Base-by-base conservation (phyloP, 768 basidiomycete genomes). In the Galerina sulciceps region DNA sequence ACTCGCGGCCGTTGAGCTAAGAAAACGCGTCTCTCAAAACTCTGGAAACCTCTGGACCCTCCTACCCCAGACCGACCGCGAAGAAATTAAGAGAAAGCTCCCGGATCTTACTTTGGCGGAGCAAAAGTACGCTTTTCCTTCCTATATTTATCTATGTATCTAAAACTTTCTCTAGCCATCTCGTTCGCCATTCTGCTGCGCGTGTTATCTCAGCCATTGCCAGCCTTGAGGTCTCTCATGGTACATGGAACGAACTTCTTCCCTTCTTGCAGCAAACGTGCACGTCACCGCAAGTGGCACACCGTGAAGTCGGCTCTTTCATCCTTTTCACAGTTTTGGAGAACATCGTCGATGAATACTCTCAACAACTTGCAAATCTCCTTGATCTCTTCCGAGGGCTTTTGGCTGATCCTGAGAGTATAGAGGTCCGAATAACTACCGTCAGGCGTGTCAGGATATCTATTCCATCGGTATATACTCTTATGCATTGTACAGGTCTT, bases 121-220 rank as follows among this genome's bases (percentile, higher is more conserved):
- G 71, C 78, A 85, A 63, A 87, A 85, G 96, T 95, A 68, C 69
- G 88, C 71, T 22, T 20, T 41, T 41, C 8, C 49, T 44, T 60
- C 34, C 59, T 55, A 44, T 45, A 53, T 34, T 59, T 46, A 54
- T 22, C 22, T 17, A 10, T 26, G 37, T 47, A 51, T 62, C 57
- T 62, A 56, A 46, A 65, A 62, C 53, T 55, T 48, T 58, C 64
- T 62, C 54, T 54, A 98, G 95, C 64, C 85, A 90, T 57, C 87
- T 95, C 61, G 95, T 97, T 52, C 92, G 95, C 56, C 93, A 98
- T 73, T 91, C 96, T 10, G 86, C 90, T 46, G 92, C 96, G 20
- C 93, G 97, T 46, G 91, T 96, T 57, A 85, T 99, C 61, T 93
- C 96, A 42, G 90, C 94, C 58, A 91, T 99, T 74, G 96, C 96